A percentile compares a stretch with the other conserved stretches of the same genome.
Evolutionary conservation across 108 stramenopile species (phyloP).

Genomic region (Fragilariopsis cylindrus): DNA sequence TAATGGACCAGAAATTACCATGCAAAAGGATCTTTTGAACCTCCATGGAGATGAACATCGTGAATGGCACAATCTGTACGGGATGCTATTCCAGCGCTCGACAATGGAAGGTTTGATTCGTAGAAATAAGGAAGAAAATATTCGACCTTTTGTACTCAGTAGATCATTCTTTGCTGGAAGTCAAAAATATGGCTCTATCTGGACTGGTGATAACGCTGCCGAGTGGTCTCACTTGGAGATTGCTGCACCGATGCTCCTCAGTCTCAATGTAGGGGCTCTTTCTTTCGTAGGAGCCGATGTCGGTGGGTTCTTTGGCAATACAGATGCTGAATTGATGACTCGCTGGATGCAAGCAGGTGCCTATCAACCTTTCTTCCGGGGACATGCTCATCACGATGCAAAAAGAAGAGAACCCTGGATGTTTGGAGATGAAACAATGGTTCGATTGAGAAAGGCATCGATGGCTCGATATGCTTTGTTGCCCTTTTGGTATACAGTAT

Average conservation of each 20-base stretch:
- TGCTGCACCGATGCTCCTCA: constrained; percentile 95
- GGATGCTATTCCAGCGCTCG: constrained; percentile 97
- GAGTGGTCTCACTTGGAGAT: constrained; percentile 93
- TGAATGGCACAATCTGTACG: constrained; percentile 99
- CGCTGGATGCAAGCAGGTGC: constrained; percentile 99
- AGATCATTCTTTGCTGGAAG: constrained; percentile 97
- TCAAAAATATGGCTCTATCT: constrained; percentile 96
- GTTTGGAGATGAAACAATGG: constrained; percentile 92
- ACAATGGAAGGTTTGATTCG: constrained; percentile 90
- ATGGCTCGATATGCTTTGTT: constrained; percentile 95
- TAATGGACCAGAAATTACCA: constrained; percentile 98
- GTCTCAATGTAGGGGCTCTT: constrained; percentile 90
- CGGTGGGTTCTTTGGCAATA: constrained; percentile 98
- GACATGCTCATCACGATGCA: constrained; percentile 98
- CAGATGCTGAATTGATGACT: constrained; percentile 95
- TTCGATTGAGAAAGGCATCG: constrained; percentile 77
- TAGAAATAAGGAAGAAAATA: constrained; percentile 66
- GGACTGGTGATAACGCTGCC: constrained; percentile 99
- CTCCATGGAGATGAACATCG: constrained; percentile 94
- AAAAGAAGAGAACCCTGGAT: constrained; percentile 98
- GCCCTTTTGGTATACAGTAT: constrained; percentile 97
- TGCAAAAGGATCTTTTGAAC: constrained; percentile 92
- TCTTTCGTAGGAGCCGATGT: constrained; percentile 99
- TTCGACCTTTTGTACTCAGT: constrained; percentile 95
- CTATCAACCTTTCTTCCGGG: constrained; percentile 98